Base-by-base conservation (phyloP, 2,329 filamentous ascomycete species). In the Cytospora leucostoma region DNA sequence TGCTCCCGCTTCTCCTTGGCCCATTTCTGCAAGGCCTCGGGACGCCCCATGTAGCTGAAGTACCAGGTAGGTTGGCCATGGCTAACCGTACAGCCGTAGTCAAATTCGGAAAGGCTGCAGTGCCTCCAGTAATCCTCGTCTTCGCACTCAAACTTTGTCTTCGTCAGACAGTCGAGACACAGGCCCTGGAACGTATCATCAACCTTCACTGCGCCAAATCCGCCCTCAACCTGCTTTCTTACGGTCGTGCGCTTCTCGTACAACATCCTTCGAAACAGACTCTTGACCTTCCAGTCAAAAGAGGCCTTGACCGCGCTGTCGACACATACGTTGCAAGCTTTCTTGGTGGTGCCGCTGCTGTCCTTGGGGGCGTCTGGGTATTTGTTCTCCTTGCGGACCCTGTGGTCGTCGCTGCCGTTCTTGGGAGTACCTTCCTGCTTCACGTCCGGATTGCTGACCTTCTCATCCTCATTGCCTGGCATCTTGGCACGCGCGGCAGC, bases 131-230 rank as follows among this genome's bases (percentile, higher is more conserved):
- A 59, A n/a, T 63, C 56, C 0, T 4, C 61, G 3, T 50, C 61
- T 12, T 59, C 13, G 13, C 17, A 17, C 2, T 40, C 38, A 15
- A 40, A 51, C 17, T 59, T 50, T 7, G 21, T 55, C 32, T 37
- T 54, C 1, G 13, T 47, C 4, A 38, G 38, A 10, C 61, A 33
- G 21, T 47, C 50, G 7, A 58, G 27, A 27, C 49, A 59, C 8
- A 54, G 27, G n/a, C 57, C 57, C 2, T 27, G n/a, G 57, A 59
- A 59, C 5, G 58, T 47, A 17, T 60, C 58, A 6, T 60, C n/a
- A 17, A 53, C 34, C 10, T 50, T 11, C 7, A 7, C 7, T 15
- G 7, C 7, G 34, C 33, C 34, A 3, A 5, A 11, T 15, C 7
- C 1, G 7, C 50, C 50, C 15, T 6, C 11, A 6, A 10, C 21